Conservation (phyloP, 495 filamentous ascomycete species). For the Penicillium longicatenatum region DNA sequence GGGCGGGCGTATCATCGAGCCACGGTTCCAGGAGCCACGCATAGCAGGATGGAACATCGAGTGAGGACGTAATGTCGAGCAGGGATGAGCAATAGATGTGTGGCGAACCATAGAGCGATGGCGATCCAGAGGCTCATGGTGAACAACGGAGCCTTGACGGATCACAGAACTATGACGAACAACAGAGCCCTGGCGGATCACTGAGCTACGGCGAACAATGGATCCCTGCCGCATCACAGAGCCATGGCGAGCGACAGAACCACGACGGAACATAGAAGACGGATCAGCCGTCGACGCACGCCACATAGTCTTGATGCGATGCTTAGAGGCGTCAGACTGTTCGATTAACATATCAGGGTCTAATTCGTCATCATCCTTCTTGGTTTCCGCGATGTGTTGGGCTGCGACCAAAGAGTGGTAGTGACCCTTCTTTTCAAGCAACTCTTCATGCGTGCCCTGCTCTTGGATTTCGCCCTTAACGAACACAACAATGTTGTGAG, state of each 20-base stretch:
- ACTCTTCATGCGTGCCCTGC: conserved; percentile 76
- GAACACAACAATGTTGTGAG: conserved; percentile 96
- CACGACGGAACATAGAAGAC: conserved; percentile 1
- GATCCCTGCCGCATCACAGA: background rate
- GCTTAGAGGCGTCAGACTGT: background rate
- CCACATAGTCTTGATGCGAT: conserved; percentile 20
- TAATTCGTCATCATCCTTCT: conserved; percentile 48
- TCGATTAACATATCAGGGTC: conserved; percentile 20
- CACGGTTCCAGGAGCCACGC: conserved; percentile 5
- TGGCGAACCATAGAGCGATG: background rate
- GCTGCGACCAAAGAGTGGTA: conserved; percentile 81
- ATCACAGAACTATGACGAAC: background rate
- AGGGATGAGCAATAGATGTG: background rate
- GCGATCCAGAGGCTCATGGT: background rate
- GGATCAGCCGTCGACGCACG: conserved; percentile 23
- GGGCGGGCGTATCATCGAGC: conserved; percentile 1
- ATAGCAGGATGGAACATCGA: conserved; percentile 4
- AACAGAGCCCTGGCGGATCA: background rate
- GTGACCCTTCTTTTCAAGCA: conserved; percentile 60
- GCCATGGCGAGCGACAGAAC: conserved; percentile 1
- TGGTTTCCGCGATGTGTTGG: conserved; percentile 71
- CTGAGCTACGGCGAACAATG: background rate
- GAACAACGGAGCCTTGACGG: background rate
- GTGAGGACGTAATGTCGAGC: background rate
- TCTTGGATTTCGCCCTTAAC: conserved; percentile 82